Evolutionary conservation across 495 filamentous ascomycete genomes (phyloP), one percentile per base, ranked within the genome.

Genomic region (Annulohypoxylon maeteangense): DNA sequence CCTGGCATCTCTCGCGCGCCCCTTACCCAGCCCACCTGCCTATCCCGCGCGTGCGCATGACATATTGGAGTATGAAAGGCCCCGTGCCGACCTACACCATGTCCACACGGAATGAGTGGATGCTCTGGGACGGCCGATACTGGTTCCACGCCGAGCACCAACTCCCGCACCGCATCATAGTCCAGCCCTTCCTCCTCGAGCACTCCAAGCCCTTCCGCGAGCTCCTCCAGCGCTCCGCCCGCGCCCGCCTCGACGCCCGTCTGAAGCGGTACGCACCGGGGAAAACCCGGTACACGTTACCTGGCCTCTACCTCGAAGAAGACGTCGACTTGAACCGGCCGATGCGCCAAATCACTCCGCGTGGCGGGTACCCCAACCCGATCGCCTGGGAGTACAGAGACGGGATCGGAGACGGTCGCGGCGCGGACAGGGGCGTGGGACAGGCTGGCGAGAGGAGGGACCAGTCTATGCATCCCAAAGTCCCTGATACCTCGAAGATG

Each of bases 111-210:
- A 76, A 71, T n/a, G 31, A 64, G 0, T 89, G 85, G 85, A 69
- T 70, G 2, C 81, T 95, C 0, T 97, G 89, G 87, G 95, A 98
- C 76, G 87, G 90, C 8, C 87, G 95, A 7, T 97, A 86, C 81
- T 98, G 95, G 95, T 80, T 97, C 36, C 86, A 89, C 3, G 42
- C 93, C 10, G 68, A 74, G 14, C 82, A 85, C 67, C 75, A 72
- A 14, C 68, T 83, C 0, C 72, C 75, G 1, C 70, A 70, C 61
- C 57, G 73, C 2, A 23, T 90, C 1, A 48, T 79, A 10, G 62
- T 91, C 20, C 83, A 84, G 4, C 87, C 89, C 1, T 84, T 90
- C 62, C 76, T 82, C 22, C 40, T 44, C 12, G 75, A 80, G 1
- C 86, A 90, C 75, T 77, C 87, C 7, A 80, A 82, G 44, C 23